phyloP scores from a whole-genome alignment of 495 filamentous ascomycete species.

The Rhypophila decipiens region DNA sequence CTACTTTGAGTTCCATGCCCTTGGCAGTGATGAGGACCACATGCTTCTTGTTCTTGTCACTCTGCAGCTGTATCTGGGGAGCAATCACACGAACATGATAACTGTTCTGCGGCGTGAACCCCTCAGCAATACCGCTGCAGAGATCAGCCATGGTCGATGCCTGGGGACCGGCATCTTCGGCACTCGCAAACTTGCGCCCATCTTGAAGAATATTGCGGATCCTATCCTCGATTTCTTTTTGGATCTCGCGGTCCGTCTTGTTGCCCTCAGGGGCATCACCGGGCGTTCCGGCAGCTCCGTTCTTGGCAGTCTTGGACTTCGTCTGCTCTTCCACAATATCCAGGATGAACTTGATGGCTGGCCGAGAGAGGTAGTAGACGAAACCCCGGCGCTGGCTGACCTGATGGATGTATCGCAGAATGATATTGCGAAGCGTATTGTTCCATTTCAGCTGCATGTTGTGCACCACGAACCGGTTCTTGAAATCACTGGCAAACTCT shows the following conservation, averaged over 20 bases:
- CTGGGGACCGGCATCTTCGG: slow-evolving; percentile 48
- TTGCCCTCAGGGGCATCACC: slow-evolving; percentile 31
- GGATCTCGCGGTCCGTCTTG: slow-evolving; percentile 46
- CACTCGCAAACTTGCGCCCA: slow-evolving; percentile 73
- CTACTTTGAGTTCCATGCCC: slow-evolving; percentile 91
- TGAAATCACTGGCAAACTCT: slow-evolving; percentile 85
- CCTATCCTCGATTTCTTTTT: slow-evolving; percentile 68
- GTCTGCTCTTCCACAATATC: slow-evolving; percentile 94
- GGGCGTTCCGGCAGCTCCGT: slow-evolving; percentile 27
- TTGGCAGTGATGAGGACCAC: slow-evolving; percentile 91
- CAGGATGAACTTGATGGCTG: slow-evolving; percentile 94
- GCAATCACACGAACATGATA: slow-evolving; percentile 94
- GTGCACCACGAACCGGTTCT: slow-evolving; percentile 96
- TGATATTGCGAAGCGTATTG: slow-evolving; percentile 90
- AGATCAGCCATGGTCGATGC: slow-evolving; percentile 50
- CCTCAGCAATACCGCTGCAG: slow-evolving; percentile 71
- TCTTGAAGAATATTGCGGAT: slow-evolving; percentile 84
- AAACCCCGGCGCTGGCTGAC: slow-evolving; percentile 94
- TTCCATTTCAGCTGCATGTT: slow-evolving; percentile 98
- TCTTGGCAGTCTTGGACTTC: slow-evolving; percentile 50
- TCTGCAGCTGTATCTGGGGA: slow-evolving; percentile 94
- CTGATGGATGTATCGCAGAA: slow-evolving; percentile 94
- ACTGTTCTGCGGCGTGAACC: slow-evolving; percentile 87
- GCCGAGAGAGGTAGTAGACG: slow-evolving; percentile 93
- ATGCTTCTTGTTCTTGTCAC: slow-evolving; percentile 92